phyloP scores from a whole-genome alignment of 106 monocot species.

The Dioscorea zingiberensis region DNA sequence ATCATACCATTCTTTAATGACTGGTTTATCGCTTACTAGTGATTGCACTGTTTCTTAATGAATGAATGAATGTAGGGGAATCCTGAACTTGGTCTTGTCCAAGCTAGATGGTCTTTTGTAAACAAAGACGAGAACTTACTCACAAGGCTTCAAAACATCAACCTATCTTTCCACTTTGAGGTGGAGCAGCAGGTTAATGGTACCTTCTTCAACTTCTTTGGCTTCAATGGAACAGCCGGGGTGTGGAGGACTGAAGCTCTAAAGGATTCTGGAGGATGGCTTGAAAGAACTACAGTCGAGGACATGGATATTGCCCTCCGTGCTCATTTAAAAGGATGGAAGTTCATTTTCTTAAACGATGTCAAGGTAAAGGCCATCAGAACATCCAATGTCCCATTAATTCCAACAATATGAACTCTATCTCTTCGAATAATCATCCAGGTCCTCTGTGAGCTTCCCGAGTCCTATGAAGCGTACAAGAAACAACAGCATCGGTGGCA shows the following conservation, averaged over 20 bases:
- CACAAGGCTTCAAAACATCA: conserved; percentile 17
- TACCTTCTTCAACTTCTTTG: conserved; percentile 23
- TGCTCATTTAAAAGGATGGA: conserved; percentile 38
- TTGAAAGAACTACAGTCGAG: conserved; percentile 25
- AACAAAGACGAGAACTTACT: conserved; percentile 34
- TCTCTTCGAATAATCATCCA: not conserved
- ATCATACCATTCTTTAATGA: not conserved
- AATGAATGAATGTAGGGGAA: conserved; percentile 23
- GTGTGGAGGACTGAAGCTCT: conserved; percentile 35
- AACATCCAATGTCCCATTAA: too few species aligned
- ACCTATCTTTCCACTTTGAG: conserved; percentile 31
- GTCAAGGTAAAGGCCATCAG: conserved; percentile 36
- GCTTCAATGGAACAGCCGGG: conserved; percentile 36
- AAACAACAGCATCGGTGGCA: conserved; percentile 25
- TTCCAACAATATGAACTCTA: too few species aligned
- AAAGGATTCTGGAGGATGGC: conserved; percentile 43
- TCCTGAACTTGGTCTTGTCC: conserved; percentile 35
- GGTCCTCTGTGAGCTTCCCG: conserved; percentile 26
- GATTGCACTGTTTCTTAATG: not conserved
- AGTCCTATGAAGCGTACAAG: conserved; percentile 3
- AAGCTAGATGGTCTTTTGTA: conserved; percentile 41
- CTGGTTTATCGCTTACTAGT: not conserved
- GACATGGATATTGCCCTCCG: too few species aligned
- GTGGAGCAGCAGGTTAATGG: conserved; percentile 42
- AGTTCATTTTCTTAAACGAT: conserved; percentile 40